Conservation (phyloP, 2,329 filamentous ascomycete genomes). For the Lithohypha guttulata region DNA sequence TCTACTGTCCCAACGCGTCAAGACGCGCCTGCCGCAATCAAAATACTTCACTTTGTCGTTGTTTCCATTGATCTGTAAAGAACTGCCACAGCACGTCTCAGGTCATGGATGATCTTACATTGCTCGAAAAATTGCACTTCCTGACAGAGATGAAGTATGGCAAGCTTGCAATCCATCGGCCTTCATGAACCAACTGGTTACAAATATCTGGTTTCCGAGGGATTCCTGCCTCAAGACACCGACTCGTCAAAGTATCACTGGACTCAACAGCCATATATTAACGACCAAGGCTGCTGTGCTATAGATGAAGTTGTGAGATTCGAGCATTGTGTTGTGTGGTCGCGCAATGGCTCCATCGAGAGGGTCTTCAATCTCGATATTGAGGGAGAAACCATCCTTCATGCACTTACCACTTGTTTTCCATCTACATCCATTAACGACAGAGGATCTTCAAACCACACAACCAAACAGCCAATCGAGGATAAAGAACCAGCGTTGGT, state of each 20-base stretch:
- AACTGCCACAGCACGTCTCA: no score
- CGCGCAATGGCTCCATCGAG: conserved; percentile 69
- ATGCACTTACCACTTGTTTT: conserved; percentile 79
- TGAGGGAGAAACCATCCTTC: conserved; percentile 76
- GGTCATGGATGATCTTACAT: not conserved
- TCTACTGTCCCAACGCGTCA: conserved; percentile 1
- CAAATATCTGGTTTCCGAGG: conserved; percentile 70
- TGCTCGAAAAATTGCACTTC: not conserved
- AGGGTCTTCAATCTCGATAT: conserved; percentile 77
- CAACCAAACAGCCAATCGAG: not conserved
- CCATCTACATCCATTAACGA: conserved; percentile 32
- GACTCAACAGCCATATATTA: conserved; percentile 28
- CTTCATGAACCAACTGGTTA: conserved; percentile 80
- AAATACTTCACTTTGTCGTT: no score
- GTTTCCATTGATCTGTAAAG: no score
- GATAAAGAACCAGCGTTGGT: conserved; percentile 48
- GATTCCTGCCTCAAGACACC: conserved; percentile 59
- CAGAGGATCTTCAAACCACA: not conserved
- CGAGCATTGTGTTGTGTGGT: conserved; percentile 72
- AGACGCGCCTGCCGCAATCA: conserved; percentile 3
- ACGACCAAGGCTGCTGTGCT: conserved; percentile 36
- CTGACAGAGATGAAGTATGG: conserved; percentile 49
- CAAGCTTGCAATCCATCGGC: conserved; percentile 79
- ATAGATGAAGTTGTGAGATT: conserved; percentile 77
- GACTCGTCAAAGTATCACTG: conserved; percentile 60